These are phyloP conservation scores for Crataegus laevigata DNA, from an alignment of 306 rosid species.

Conservation along the genomic window DNA sequence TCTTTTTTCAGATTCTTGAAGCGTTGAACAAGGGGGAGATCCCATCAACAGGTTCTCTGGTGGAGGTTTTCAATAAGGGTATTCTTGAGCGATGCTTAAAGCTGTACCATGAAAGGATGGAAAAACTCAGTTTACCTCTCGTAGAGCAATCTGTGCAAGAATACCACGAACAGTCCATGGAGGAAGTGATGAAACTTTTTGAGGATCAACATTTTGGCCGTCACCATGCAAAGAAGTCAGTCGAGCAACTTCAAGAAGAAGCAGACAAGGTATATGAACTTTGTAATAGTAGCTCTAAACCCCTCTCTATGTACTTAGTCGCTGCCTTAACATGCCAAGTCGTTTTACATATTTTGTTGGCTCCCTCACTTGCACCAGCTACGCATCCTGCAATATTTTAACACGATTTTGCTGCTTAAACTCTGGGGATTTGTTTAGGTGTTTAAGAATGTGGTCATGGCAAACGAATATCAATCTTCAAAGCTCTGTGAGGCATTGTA, in stretches of 20 bases:
- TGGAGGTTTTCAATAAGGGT: conserved; percentile 88
- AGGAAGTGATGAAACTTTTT: conserved; percentile 50
- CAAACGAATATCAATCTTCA: conserved; percentile 74
- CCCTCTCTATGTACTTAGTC: background rate
- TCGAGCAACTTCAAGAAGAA: conserved; percentile 70
- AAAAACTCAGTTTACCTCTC: conserved; percentile 49
- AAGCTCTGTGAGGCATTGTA: conserved; percentile 80
- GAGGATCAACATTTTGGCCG: conserved; percentile 88
- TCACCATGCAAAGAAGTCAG: conserved; percentile 84
- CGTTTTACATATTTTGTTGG: background rate
- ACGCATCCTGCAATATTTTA: background rate
- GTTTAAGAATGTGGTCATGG: conserved; percentile 46
- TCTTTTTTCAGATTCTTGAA: conserved; percentile 64
- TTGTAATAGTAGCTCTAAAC: background rate
- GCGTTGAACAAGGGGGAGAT: conserved; percentile 98
- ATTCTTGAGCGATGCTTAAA: conserved; percentile 85
- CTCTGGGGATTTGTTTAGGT: conserved; percentile 37
- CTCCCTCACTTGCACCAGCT: background rate
- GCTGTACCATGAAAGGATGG: conserved; percentile 56
- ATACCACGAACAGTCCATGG: conserved; percentile 50
- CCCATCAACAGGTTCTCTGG: conserved; percentile 97
- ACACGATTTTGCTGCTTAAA: background rate
- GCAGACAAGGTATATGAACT: conserved; percentile 49
- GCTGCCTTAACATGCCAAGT: background rate
- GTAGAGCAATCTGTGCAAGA: conserved; percentile 49